Evolutionary conservation across 2,329 filamentous ascomycete species (phyloP), one percentile per base, ranked within the genome.

Genomic region (Cordyceps fumosorosea): DNA sequence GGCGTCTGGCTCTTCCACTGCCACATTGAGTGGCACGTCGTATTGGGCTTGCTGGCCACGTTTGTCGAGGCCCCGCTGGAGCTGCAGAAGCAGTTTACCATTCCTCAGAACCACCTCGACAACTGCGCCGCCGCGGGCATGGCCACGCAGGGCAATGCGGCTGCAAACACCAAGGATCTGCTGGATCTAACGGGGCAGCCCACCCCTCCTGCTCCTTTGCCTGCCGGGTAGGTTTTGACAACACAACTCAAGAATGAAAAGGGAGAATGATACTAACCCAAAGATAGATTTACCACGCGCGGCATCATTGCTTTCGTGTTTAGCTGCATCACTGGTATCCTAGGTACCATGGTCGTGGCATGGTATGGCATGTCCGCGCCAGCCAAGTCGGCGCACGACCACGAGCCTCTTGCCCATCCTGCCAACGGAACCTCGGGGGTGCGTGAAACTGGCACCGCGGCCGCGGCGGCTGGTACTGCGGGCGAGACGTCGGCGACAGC

Each of bases 11-110:
- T 89, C 4, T 89, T 92, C 76, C 89, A 92, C 74, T 93, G 89
- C 74, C 90, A 93, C 71, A 88, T 93, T 59, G 88, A 90, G 70
- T 93, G 88, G 88, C 89, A 91, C 70, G 78, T 90, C 62, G 76
- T 81, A 1, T 85, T 84, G 3, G 89, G 89, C n/a, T 78, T 91
- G 2, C 77, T 85, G 3, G 82, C 85, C 26, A 86, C 84, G 1
- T 82, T 90, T 65, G 73, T 89, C 64, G 87, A 89, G 72, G 82
- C 84, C 0, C 87, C 86, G 0, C 70, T 81, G 3, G 80, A 84
- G 20, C 70, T 95, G 0, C 89, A 92, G 69, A 73, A 82, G 63
- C 76, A 73, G 0, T 67, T 88, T 42, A 76, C 74, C 0, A 82
- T 96, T 22, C 89, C 90, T 0, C 67, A 79, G 16, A 74, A 83